Evolutionary conservation across 2,329 filamentous ascomycete species (phyloP).

Genomic region (Arthrobotrys megalospora): DNA sequence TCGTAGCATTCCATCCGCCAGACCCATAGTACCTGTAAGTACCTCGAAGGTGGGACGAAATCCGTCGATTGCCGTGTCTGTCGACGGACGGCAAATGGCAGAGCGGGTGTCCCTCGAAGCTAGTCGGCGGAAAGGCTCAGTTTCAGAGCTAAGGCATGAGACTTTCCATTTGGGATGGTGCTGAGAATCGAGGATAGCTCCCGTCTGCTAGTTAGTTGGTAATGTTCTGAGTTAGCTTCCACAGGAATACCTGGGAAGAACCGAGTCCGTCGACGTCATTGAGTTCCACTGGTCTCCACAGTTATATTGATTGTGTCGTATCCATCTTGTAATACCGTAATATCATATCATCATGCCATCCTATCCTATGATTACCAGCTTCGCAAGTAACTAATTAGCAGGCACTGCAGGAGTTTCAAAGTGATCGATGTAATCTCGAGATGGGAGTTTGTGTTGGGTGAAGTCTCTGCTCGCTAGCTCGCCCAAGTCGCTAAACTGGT

Average conservation of each 20-base stretch:
- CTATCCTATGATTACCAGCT: neutral
- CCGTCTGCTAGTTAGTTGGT: slow-evolving; percentile 22
- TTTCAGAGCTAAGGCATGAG: slow-evolving; percentile 56
- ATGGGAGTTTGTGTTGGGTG: slow-evolving; percentile 14
- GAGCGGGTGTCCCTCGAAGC: slow-evolving; percentile 43
- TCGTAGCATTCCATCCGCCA: slow-evolving; percentile 22
- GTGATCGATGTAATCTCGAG: neutral
- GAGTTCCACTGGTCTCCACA: neutral
- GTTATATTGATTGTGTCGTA: neutral
- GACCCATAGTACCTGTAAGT: slow-evolving; percentile 27
- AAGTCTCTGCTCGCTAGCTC: slow-evolving; percentile 21
- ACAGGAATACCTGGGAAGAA: slow-evolving; percentile 21
- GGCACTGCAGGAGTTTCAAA: neutral
- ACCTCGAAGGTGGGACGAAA: slow-evolving; percentile 40
- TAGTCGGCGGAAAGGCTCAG: slow-evolving; percentile 27
- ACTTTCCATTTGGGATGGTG: slow-evolving; percentile 43
- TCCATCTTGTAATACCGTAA: neutral
- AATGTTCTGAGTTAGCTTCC: slow-evolving; percentile 23
- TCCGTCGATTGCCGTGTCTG: slow-evolving; percentile 33
- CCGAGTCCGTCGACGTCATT: slow-evolving; percentile 23
- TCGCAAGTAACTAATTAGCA: neutral
- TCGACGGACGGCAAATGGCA: slow-evolving; percentile 45
- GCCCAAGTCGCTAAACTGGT: neutral
- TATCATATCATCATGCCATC: slow-evolving; percentile 4
- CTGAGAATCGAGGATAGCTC: slow-evolving; percentile 41